Conservation (phyloP, 108 stramenopile species). For the Stephanodiscus triporus region DNA sequence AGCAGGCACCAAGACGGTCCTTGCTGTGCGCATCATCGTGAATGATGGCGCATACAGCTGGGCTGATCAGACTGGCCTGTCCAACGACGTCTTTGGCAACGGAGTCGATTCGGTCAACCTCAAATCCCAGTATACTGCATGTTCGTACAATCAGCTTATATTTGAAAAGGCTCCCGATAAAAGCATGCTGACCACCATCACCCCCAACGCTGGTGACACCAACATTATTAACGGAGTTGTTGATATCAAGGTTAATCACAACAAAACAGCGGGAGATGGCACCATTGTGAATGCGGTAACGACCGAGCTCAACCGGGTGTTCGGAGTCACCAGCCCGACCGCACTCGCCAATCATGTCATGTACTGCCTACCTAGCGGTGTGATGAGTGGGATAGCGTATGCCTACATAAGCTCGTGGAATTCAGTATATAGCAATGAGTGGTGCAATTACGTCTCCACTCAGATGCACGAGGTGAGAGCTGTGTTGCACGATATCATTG, state of each 20-base stretch:
- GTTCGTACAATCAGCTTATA: conserved; percentile 32
- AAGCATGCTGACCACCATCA: neutral
- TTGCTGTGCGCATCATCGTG: conserved; percentile 21
- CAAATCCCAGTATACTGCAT: conserved; percentile 9
- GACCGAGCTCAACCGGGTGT: neutral
- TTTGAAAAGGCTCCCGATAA: neutral
- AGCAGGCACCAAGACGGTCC: neutral
- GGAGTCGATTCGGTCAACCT: conserved; percentile 16
- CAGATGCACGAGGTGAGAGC: neutral
- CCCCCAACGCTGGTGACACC: neutral
- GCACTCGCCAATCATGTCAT: conserved; percentile 58
- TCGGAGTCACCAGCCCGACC: conserved; percentile 29
- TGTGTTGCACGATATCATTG: too few species aligned
- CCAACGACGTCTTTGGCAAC: conserved; percentile 25
- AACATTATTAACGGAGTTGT: neutral
- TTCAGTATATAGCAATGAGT: neutral
- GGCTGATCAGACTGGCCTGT: neutral
- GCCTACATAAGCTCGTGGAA: neutral
- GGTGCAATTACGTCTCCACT: neutral
- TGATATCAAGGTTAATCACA: neutral
- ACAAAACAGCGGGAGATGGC: neutral
- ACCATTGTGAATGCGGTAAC: neutral
- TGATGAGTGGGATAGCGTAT: neutral
- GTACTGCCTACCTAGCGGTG: conserved; percentile 41
- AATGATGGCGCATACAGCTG: conserved; percentile 11